Conservation (phyloP, 805 yeast genomes). For the Candida khao-thaluensis region DNA sequence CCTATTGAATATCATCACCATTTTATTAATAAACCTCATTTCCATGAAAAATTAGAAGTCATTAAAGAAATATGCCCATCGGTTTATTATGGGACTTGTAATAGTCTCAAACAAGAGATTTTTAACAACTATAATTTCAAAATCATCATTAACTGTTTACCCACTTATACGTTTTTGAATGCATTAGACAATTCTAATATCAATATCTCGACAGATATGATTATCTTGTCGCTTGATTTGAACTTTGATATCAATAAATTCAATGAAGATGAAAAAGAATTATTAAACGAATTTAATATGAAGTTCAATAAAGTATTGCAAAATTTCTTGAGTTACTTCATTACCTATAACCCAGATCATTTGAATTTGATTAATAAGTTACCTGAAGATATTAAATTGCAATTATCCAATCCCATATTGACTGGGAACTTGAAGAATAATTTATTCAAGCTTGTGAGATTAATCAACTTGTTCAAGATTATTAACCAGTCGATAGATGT, state of each 20-base stretch:
- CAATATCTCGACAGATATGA: conserved; percentile 35
- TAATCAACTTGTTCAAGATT: conserved; percentile 32
- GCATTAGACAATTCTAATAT: conserved; percentile 20
- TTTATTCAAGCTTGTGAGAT: conserved; percentile 36
- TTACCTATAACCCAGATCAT: conserved; percentile 31
- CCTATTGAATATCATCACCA: conserved; percentile 6
- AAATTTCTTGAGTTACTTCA: conserved; percentile 37
- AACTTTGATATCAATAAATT: conserved; percentile 21
- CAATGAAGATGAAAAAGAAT: conserved; percentile 17
- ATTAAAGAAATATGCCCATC: conserved; percentile 23
- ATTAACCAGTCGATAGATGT: conserved; percentile 32
- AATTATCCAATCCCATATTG: conserved; percentile 34
- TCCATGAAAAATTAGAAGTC: conserved; percentile 11
- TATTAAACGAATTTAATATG: conserved; percentile 25
- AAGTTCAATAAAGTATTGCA: conserved; percentile 36
- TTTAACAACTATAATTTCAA: conserved; percentile 28
- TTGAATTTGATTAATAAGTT: conserved; percentile 28
- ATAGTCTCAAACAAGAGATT: conserved; percentile 16
- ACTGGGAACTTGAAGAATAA: conserved; percentile 37
- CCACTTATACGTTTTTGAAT: conserved; percentile 30
- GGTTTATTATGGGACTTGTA: conserved; percentile 14
- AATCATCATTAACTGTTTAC: conserved; percentile 39
- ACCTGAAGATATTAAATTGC: conserved; percentile 24
- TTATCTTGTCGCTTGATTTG: conserved; percentile 39
- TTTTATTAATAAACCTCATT: not conserved